These are phyloP conservation scores for Acanthamoeba comandoni DNA, from an alignment of 208 protist genomes.

Conservation along the genomic window DNA sequence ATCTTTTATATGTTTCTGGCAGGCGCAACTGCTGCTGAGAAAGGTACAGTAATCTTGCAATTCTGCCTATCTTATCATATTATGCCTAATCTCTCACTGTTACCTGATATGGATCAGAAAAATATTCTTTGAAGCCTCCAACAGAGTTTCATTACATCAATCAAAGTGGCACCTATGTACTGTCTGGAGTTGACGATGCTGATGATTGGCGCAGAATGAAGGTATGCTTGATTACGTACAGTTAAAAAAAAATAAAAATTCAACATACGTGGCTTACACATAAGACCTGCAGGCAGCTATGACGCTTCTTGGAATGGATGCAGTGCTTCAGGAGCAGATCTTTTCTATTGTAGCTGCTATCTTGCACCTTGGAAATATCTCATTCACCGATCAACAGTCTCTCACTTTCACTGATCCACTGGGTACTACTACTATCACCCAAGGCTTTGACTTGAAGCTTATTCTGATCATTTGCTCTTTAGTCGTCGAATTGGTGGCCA, in stretches of 20 bases:
- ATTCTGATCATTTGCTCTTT: neutral
- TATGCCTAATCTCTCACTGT: no score
- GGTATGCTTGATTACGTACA: no score
- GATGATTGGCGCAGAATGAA: conserved; percentile 81
- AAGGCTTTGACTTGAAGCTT: neutral
- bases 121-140: neutral
- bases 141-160: conserved; percentile 51
- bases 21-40: conserved; percentile 66
- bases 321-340: conserved; percentile 66
- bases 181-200: conserved; percentile 91
- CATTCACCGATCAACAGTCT: conserved; percentile 73
- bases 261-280: no score
- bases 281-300: conserved; percentile 27
- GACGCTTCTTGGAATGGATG: conserved; percentile 78
- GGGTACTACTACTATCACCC: neutral
- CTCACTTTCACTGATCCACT: neutral
- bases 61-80: neutral
- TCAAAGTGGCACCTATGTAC: conserved; percentile 84
- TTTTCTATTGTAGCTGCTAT: conserved; percentile 90
- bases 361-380: conserved; percentile 92
- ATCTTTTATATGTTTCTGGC: conserved; percentile 90
- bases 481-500: neutral
- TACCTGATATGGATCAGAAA: no score
- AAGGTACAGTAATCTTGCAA: neutral
- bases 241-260: no score